Conservation (phyloP, 176 grass and related monocot genomes). For the Oryza meridionalis region DNA sequence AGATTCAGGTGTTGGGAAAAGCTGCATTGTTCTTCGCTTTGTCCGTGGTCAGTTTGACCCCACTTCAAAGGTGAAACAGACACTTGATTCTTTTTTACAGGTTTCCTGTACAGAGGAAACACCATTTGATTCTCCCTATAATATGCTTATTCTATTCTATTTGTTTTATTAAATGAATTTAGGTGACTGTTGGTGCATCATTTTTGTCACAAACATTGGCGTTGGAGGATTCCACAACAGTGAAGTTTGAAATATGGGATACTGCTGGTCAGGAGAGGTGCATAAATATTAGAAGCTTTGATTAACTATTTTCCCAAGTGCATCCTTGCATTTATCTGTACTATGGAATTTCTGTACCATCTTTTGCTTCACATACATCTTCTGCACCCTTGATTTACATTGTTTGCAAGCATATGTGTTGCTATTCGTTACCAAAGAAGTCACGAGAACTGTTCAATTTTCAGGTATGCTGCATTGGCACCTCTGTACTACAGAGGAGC, state of each 20-base stretch:
- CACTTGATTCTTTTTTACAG: background rate
- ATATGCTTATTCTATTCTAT: background rate
- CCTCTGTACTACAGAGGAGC: conserved; percentile 88
- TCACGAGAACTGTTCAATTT: conserved; percentile 22
- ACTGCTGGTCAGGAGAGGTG: conserved; percentile 91
- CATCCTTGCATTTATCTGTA: conserved; percentile 15
- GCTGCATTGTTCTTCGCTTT: conserved; percentile 93
- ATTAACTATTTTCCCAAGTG: too few relatives aligned
- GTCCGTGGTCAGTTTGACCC: conserved; percentile 87
- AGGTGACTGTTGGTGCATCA: conserved; percentile 86
- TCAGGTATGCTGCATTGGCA: conserved; percentile 86
- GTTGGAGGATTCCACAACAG: conserved; percentile 72
- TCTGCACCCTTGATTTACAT: conserved; percentile 2
- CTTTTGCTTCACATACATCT: background rate
- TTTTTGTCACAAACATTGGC: conserved; percentile 88
- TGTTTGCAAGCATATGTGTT: background rate
- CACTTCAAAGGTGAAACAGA: conserved; percentile 70
- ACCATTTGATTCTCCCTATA: background rate
- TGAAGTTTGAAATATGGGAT: conserved; percentile 96
- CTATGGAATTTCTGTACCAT: background rate
- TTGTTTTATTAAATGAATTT: conserved; percentile 23
- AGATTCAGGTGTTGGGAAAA: conserved; percentile 88
- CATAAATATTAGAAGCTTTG: background rate
- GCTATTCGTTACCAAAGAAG: conserved; percentile 12
- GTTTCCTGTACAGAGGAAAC: background rate